These are phyloP conservation scores for Lantana camara DNA, from an alignment of 257 asterid genomes.

Conservation along the genomic window DNA sequence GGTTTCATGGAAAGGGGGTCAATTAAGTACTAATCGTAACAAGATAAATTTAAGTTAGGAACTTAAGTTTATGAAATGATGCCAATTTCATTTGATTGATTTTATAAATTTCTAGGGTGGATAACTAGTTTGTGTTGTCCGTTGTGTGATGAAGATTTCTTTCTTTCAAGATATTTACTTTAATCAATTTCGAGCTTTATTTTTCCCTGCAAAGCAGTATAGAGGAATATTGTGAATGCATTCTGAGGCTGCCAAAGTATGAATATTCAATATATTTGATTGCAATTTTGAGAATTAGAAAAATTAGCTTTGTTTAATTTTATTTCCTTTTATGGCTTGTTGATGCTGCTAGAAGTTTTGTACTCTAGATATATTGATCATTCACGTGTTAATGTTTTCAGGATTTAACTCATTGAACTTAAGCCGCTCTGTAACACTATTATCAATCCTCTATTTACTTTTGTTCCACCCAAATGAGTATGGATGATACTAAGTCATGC, in stretches of 20 bases:
- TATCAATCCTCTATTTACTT: neutral
- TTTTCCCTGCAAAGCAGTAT: neutral
- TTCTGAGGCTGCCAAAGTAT: neutral
- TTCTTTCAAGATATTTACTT: too few relatives aligned
- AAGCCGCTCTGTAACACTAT: neutral
- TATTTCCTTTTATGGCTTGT: too few relatives aligned
- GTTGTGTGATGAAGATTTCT: too few relatives aligned
- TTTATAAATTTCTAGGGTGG: neutral
- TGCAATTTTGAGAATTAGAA: neutral
- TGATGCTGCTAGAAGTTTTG: too few relatives aligned
- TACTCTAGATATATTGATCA: too few relatives aligned
- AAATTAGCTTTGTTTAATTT: too few relatives aligned
- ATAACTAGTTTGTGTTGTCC: too few relatives aligned
- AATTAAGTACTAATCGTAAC: neutral
- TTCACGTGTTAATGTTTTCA: slow-evolving; percentile 25
- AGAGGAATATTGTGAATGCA: neutral
- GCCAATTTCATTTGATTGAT: neutral
- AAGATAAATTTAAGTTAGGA: too few relatives aligned
- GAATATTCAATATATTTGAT: neutral
- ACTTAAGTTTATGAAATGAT: too few relatives aligned
- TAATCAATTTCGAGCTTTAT: neutral
- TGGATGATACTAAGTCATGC: slow-evolving; percentile 35
- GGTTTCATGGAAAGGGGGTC: neutral
- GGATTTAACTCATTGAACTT: slow-evolving; percentile 17
- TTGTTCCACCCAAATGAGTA: slow-evolving; percentile 22